phyloP scores from a whole-genome alignment of 1,284 basidiomycete genomes.

The Ceratobasidium theobromae region DNA sequence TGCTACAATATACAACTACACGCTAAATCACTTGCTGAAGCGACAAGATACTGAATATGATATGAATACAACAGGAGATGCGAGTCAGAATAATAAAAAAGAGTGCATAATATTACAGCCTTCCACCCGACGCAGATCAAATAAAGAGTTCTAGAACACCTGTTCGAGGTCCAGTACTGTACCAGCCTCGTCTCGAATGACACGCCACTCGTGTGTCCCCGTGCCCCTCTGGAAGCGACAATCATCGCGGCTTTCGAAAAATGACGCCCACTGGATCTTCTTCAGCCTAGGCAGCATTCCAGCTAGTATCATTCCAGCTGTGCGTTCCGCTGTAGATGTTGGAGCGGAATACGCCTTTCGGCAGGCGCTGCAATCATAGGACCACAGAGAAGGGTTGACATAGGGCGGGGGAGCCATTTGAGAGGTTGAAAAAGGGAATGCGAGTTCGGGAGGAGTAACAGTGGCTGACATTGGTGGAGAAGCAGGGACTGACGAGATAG shows the following conservation, averaged over 20 bases:
- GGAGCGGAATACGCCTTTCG: background rate
- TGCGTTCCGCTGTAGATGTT: background rate
- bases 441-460: background rate
- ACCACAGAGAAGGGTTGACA: conserved; percentile 4
- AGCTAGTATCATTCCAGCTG: conserved; percentile 9
- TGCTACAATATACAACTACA: conserved; percentile 26
- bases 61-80: conserved; percentile 13
- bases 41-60: background rate
- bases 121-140: background rate
- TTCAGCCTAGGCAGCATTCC: background rate
- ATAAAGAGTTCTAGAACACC: background rate
- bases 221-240: background rate
- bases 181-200: background rate
- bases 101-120: conserved; percentile 23
- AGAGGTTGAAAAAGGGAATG: conserved; percentile 1
- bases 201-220: conserved; percentile 13
- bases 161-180: background rate
- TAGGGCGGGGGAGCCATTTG: conserved; percentile 5
- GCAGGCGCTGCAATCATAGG: conserved; percentile 15
- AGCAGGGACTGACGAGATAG: background rate
- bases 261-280: conserved; percentile 20
- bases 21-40: background rate
- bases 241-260: background rate
- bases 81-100: background rate
- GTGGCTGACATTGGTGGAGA: background rate